A percentile compares a stretch with the other conserved stretches of the same genome.
These are phyloP conservation scores for Yamadazyma olivae DNA, from an alignment of 805 yeast genomes.

Conservation along the genomic window DNA sequence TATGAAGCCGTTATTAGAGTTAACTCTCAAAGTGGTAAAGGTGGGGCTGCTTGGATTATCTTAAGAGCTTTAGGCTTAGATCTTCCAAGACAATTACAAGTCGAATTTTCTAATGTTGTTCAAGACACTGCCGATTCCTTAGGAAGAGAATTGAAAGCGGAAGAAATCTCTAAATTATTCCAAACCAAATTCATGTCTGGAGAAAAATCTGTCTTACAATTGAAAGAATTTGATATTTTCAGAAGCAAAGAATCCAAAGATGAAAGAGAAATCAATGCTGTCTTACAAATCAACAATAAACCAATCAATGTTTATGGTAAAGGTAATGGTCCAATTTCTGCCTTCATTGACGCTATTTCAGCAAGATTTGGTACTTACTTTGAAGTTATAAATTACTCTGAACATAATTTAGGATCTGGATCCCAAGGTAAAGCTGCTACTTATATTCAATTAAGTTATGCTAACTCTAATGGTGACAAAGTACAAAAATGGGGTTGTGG, in stretches of 20 bases:
- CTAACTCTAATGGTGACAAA: constrained; percentile 34
- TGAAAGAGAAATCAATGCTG: constrained; percentile 48
- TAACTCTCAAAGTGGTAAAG: constrained; percentile 84
- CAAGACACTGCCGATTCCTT: constrained; percentile 61
- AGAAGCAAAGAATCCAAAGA: constrained; percentile 25
- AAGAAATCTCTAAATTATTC: constrained; percentile 61
- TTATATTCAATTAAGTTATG: constrained; percentile 53
- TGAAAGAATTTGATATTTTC: constrained; percentile 46
- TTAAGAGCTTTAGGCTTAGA: constrained; percentile 69
- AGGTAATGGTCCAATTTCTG: constrained; percentile 80
- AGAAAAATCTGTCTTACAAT: constrained; percentile 22
- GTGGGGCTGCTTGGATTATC: constrained; percentile 84
- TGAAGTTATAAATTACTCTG: constrained; percentile 65
- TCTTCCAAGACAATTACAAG: constrained; percentile 69
- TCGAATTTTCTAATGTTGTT: constrained; percentile 61
- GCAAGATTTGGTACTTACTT: constrained; percentile 48
- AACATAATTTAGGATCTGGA: constrained; percentile 72
- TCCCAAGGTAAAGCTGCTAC: constrained; percentile 73
- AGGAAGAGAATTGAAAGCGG: constrained; percentile 68
- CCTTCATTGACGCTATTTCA: constrained; percentile 64
- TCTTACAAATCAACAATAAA: constrained; percentile 16
- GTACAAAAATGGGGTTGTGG: constrained; percentile 43
- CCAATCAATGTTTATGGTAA: constrained; percentile 44
- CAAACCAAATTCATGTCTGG: constrained; percentile 49
- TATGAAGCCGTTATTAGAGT: constrained; percentile 83